phyloP scores from a whole-genome alignment of 1,284 basidiomycete species.

The Mrakiaceae sp. region DNA sequence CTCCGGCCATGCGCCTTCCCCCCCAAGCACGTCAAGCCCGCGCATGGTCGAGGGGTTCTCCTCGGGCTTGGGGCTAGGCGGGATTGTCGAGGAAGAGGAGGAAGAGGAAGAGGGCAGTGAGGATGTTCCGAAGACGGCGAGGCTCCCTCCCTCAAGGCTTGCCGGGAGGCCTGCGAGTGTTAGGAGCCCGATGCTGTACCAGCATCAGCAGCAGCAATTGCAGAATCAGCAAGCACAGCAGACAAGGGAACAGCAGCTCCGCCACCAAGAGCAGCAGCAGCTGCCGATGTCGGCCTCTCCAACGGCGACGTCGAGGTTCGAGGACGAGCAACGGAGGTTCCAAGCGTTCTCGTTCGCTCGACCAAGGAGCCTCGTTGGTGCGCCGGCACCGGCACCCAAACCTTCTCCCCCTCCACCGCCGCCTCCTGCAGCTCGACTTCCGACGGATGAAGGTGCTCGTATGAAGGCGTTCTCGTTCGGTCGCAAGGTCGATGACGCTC shows the following conservation, averaged over 20 bases:
- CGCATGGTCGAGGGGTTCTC: conserved; percentile 3
- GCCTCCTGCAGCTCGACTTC: not conserved
- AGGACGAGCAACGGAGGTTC: conserved; percentile 8
- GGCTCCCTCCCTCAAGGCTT: too few species aligned
- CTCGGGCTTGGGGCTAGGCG: conserved; percentile 6
- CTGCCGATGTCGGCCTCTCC: not conserved
- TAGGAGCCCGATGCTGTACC: too few species aligned
- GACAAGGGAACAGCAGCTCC: too few species aligned
- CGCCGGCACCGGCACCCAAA: not conserved
- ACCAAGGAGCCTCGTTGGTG: conserved; percentile 1
- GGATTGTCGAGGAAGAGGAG: conserved; percentile 14
- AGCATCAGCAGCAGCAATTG: too few species aligned
- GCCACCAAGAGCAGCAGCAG: too few species aligned
- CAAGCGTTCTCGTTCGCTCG: conserved; percentile 6
- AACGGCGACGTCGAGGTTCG: not conserved
- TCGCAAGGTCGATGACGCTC: too few species aligned
- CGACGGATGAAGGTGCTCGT: not conserved
- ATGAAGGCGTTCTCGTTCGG: conserved; percentile 11
- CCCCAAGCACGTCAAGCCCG: not conserved
- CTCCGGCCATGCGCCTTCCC: not conserved
- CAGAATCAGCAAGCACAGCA: too few species aligned
- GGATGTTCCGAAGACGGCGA: too few species aligned
- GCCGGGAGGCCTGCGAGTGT: too few species aligned
- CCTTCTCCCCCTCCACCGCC: not conserved
- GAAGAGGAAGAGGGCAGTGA: conserved; percentile 8